Evolutionary conservation across 2,329 filamentous ascomycete genomes (phyloP), one percentile per base, ranked within the genome.

Genomic region (Colletotrichum sojae): DNA sequence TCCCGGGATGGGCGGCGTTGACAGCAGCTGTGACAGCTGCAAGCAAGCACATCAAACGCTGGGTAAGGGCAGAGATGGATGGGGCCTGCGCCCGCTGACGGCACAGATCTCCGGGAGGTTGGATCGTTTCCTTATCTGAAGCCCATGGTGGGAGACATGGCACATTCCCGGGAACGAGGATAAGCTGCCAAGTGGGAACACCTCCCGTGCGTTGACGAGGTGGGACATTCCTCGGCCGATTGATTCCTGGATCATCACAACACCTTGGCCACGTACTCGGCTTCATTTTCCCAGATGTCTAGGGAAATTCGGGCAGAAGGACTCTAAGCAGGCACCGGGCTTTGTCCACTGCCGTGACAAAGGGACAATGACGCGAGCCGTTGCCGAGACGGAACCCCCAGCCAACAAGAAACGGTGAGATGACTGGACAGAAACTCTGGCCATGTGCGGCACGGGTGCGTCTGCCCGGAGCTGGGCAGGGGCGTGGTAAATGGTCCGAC

Each of bases 1-100:
- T 46, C 40, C 63, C 20, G 40, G 16, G 53, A 36, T 40, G 16
- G 60, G 20, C 40, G 31, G 39, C 39, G n/a, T 58, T 51, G 51
- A 66, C 55, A 66, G 45, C 40, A 9, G 40, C n/a, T 36, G 22
- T 59, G 53, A 43, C 31, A 51, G 61, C 61, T 49, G 61, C 61
- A 55, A 45, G 61, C 61, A 55, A 45, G 39, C 12, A 27, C 48
- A 40, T 16, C 39, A 56, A 43, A 40, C 49, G 65, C 43, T 59
- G 48, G 36, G 27, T 9, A 45, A 25, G 22, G 45, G 27, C 46
- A 25, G 46, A 65, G 20, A 18, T 16, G 53, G 46, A 22, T 49
- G 62, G 46, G 20, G 25, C 20, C 16, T 36, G 40, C 39, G 36
- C 18, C 22, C 27, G 46, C 20, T 9, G 20, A 16, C 27, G 16